A percentile compares a stretch with the other conserved stretches of the same genome.
phyloP scores from a whole-genome alignment of 1,284 basidiomycete species.

The Tilletia walkeri region DNA sequence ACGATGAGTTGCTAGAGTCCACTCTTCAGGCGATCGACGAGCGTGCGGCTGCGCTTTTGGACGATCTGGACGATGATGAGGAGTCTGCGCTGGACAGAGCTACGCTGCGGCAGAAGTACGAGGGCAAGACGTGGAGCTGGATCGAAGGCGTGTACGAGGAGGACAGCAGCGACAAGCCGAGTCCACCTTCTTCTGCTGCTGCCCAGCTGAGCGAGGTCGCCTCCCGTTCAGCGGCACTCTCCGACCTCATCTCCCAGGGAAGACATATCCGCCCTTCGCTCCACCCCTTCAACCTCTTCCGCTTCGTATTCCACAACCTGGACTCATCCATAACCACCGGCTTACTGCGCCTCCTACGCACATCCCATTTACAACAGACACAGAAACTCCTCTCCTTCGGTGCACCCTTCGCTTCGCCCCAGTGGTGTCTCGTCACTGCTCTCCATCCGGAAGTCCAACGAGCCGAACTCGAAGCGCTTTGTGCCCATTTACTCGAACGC shows the following conservation, averaged over 20 bases:
- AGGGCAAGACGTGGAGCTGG: background rate
- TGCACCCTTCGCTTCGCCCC: background rate
- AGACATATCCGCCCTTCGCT: conserved; percentile 6
- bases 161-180: no score
- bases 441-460: background rate
- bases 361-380: background rate
- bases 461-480: background rate
- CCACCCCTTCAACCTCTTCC: conserved; percentile 14
- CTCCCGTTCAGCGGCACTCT: background rate
- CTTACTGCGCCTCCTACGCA: background rate
- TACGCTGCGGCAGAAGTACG: background rate
- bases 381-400: background rate
- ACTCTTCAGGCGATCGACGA: background rate
- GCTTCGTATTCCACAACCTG: conserved; percentile 9
- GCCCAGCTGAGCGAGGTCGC: background rate
- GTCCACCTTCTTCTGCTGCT: background rate
- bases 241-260: background rate
- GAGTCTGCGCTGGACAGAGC: background rate
- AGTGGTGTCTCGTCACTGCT: conserved; percentile 5
- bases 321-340: background rate
- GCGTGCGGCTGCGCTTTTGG: background rate
- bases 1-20: background rate
- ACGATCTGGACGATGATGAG: background rate
- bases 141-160: background rate
- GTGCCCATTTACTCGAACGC: background rate